Evolutionary conservation across 2,329 filamentous ascomycete genomes (phyloP).

Genomic region (Dothistroma septosporum): DNA sequence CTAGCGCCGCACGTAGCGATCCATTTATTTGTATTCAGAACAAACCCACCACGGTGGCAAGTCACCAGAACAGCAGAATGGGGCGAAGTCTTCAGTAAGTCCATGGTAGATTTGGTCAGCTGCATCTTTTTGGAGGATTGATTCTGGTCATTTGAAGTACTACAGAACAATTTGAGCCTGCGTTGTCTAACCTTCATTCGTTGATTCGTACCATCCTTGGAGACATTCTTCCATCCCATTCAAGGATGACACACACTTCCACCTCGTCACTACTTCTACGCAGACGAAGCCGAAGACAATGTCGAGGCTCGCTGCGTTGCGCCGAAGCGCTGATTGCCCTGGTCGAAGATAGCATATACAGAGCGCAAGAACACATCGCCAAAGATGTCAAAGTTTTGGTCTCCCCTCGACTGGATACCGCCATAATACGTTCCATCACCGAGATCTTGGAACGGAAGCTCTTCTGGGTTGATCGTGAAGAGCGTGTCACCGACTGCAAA

Average conservation of each 20-base stretch:
- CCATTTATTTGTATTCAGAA: too few species aligned
- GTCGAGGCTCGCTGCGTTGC: conserved; percentile 45
- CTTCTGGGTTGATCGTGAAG: conserved; percentile 60
- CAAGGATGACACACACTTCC: too few species aligned
- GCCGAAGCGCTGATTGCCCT: conserved; percentile 56
- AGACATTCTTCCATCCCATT: too few species aligned
- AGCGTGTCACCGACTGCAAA: conserved; percentile 60
- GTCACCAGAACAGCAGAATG: too few species aligned
- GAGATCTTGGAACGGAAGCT: conserved; percentile 56
- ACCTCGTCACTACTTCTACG: not conserved
- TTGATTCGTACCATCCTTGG: too few species aligned
- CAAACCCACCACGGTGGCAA: too few species aligned
- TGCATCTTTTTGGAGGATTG: too few species aligned
- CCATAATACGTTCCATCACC: conserved; percentile 58
- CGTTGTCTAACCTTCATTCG: too few species aligned
- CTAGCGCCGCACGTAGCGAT: not conserved
- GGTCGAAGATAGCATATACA: conserved; percentile 63
- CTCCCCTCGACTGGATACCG: conserved; percentile 60
- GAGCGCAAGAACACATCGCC: conserved; percentile 62
- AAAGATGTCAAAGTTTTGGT: conserved; percentile 58
- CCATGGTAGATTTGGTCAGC: too few species aligned
- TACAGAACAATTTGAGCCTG: too few species aligned
- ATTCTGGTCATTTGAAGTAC: too few species aligned
- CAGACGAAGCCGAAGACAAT: conserved; percentile 5
- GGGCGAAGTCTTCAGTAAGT: too few species aligned